These are phyloP conservation scores for Erodium trifolium DNA, from an alignment of 441 rosid genomes.

Conservation along the genomic window DNA sequence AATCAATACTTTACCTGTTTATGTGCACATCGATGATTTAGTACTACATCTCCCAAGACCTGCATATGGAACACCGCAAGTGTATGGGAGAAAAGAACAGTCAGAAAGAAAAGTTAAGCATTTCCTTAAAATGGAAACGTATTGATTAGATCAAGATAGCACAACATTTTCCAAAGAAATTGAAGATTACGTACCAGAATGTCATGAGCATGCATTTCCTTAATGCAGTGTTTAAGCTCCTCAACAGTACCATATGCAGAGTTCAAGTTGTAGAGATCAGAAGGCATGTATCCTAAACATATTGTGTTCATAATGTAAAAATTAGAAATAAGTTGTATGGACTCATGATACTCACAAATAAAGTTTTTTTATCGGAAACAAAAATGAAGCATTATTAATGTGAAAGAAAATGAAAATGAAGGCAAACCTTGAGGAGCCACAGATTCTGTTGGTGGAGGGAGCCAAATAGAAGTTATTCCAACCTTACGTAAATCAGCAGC, in stretches of 20 bases:
- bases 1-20: constrained; percentile 30
- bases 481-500: constrained; percentile 40
- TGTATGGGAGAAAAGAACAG: neutral
- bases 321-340: neutral
- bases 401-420: neutral
- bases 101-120: neutral
- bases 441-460: constrained; percentile 50
- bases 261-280: constrained; percentile 52
- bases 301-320: neutral
- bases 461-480: constrained; percentile 45
- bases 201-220: constrained; percentile 43
- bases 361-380: too few species aligned
- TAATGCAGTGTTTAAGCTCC: constrained; percentile 39
- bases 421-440: constrained; percentile 45
- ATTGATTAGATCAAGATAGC: neutral
- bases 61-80: constrained; percentile 14
- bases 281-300: constrained; percentile 46
- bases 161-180: neutral
- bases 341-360: neutral
- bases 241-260: constrained; percentile 42
- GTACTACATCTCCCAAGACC: constrained; percentile 49
- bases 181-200: constrained; percentile 29
- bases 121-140: neutral
- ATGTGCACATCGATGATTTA: constrained; percentile 47
- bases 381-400: neutral